A percentile compares a stretch with the other conserved stretches of the same genome.
These are phyloP conservation scores for Geoglossum glabrum DNA, from an alignment of 495 filamentous ascomycete species.

Conservation along the genomic window DNA sequence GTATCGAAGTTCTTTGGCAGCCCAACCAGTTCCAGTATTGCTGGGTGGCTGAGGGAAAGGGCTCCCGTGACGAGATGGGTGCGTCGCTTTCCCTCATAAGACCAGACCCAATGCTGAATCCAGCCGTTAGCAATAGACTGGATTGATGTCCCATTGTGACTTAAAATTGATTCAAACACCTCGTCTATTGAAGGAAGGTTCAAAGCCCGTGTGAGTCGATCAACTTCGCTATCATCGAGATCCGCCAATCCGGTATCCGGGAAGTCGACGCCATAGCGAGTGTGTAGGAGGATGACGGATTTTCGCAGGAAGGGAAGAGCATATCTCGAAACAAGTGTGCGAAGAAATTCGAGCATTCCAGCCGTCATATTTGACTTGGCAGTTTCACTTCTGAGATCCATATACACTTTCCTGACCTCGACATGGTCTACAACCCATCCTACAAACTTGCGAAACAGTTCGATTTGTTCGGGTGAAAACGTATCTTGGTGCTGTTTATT, in stretches of 20 bases:
- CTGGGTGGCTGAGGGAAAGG: constrained; percentile 54
- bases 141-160: constrained; percentile 11
- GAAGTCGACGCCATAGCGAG: constrained; percentile 76
- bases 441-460: constrained; percentile 1
- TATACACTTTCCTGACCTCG: background rate
- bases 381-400: background rate
- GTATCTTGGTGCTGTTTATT: background rate
- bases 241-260: constrained; percentile 47
- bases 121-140: constrained; percentile 50
- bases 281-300: constrained; percentile 59
- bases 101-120: constrained; percentile 41
- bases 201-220: constrained; percentile 54
- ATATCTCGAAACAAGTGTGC: constrained; percentile 48
- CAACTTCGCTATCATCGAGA: constrained; percentile 54
- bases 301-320: constrained; percentile 83
- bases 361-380: background rate
- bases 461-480: constrained; percentile 1
- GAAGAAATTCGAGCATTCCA: constrained; percentile 7
- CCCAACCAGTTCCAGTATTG: constrained; percentile 83
- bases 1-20: constrained; percentile 79
- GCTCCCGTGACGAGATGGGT: constrained; percentile 3
- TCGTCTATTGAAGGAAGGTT: constrained; percentile 62
- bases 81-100: constrained; percentile 7
- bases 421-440: constrained; percentile 1
- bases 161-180: constrained; percentile 36